Evolutionary conservation across 1,284 basidiomycete genomes (phyloP).

Genomic region (Naganishia cerealis): DNA sequence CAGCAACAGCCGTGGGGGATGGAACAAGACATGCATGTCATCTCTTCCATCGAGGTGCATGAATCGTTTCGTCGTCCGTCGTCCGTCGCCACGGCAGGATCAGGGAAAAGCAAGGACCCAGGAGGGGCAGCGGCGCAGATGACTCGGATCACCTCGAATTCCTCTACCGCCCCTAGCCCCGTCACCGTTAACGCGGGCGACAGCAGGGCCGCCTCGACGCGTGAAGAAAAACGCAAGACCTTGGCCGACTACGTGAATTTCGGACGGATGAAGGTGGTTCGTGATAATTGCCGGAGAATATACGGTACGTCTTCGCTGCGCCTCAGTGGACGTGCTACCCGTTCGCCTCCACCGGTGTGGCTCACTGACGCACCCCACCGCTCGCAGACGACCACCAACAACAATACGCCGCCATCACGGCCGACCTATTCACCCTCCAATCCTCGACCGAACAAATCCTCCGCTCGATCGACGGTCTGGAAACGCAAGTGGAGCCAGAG

Average conservation of each 20-base stretch:
- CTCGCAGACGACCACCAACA: slow-evolving; percentile 28
- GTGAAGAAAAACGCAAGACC: slow-evolving; percentile 63
- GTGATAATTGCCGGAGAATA: slow-evolving; percentile 31
- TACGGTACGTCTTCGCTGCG: slow-evolving; percentile 21
- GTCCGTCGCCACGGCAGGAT: slow-evolving; percentile 15
- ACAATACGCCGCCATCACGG: slow-evolving; percentile 15
- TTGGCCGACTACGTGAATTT: slow-evolving; percentile 75
- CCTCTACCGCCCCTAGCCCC: background rate
- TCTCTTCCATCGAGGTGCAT: slow-evolving; percentile 28
- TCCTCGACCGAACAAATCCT: slow-evolving; percentile 25
- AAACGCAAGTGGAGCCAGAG: slow-evolving; percentile 40
- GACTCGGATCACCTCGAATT: background rate
- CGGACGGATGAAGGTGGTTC: slow-evolving; percentile 63
- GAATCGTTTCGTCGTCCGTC: slow-evolving; percentile 16
- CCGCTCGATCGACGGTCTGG: slow-evolving; percentile 25
- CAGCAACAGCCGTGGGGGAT: slow-evolving; percentile 23
- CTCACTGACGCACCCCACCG: no score
- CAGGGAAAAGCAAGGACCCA: background rate
- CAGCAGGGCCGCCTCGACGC: slow-evolving; percentile 45
- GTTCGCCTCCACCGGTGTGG: background rate
- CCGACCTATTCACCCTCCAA: slow-evolving; percentile 7
- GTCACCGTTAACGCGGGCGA: background rate
- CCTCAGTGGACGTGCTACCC: background rate
- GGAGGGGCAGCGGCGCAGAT: background rate
- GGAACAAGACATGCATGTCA: slow-evolving; percentile 32